A percentile compares a stretch with the other conserved stretches of the same genome.
phyloP scores from a whole-genome alignment of 345 rosid genomes.

The Citrus maxima region DNA sequence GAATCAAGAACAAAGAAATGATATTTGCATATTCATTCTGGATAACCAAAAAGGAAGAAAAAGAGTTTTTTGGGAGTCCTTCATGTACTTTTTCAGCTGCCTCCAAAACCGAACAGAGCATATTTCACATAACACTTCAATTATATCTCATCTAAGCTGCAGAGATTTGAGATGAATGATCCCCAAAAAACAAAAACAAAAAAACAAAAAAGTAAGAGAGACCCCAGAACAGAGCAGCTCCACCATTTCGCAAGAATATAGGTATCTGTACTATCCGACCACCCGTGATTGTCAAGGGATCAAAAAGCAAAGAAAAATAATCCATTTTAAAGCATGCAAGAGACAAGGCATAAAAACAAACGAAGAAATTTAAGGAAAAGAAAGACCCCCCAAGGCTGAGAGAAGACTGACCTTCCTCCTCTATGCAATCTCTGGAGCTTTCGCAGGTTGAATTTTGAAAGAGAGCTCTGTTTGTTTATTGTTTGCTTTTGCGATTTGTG shows the following conservation, averaged over 20 bases:
- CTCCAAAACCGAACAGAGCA: conserved; percentile 4
- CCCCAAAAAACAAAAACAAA: not conserved
- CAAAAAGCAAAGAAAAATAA: too few species aligned
- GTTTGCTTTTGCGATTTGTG: not conserved
- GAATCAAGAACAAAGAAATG: not conserved
- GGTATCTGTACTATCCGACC: too few species aligned
- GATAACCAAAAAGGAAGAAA: conserved; percentile 11
- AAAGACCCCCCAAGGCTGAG: too few species aligned
- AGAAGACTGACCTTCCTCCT: conserved; percentile 3
- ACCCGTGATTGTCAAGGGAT: too few species aligned
- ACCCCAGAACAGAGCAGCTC: not conserved
- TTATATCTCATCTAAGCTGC: not conserved
- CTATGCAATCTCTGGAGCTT: not conserved
- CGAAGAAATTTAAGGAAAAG: not conserved
- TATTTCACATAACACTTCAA: not conserved
- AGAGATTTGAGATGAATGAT: not conserved
- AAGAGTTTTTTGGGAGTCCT: conserved; percentile 21
- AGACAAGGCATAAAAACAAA: too few species aligned
- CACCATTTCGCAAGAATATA: not conserved
- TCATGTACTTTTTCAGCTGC: conserved; percentile 1
- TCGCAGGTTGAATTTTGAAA: not conserved
- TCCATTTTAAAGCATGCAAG: too few species aligned
- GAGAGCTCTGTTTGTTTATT: too few species aligned
- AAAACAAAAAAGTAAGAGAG: not conserved
- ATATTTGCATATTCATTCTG: not conserved